Evolutionary conservation across 2,329 filamentous ascomycete species (phyloP).

Genomic region (Atkinsonella hypoxylon): DNA sequence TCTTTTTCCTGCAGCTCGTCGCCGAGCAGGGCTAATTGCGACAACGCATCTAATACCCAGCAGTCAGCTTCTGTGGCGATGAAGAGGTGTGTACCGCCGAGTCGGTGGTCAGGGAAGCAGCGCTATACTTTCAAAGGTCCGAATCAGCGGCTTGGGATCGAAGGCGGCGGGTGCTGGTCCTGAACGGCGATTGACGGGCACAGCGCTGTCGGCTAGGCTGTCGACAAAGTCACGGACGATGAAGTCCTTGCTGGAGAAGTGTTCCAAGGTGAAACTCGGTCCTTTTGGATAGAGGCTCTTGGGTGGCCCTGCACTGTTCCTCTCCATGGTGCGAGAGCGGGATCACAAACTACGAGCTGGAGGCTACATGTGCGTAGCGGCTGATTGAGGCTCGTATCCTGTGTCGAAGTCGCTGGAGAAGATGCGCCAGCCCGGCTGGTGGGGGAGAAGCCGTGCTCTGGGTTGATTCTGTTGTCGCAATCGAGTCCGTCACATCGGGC

Average conservation of each 20-base stretch:
- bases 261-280: slow-evolving; percentile 76
- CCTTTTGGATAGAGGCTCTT: slow-evolving; percentile 65
- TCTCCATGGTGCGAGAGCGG: slow-evolving; percentile 26
- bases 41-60: slow-evolving; percentile 40
- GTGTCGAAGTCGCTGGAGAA: not conserved
- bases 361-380: slow-evolving; percentile 20
- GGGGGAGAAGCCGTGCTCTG: not conserved
- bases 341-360: slow-evolving; percentile 10
- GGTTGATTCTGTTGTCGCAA: not conserved
- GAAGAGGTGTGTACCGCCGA: not conserved
- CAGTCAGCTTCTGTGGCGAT: not conserved
- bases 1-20: slow-evolving; percentile 84
- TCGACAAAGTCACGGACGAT: slow-evolving; percentile 98
- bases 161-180: slow-evolving; percentile 54
- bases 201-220: slow-evolving; percentile 72
- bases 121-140: slow-evolving; percentile 69
- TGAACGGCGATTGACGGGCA: slow-evolving; percentile 70
- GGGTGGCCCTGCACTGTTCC: slow-evolving; percentile 32
- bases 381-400: not conserved
- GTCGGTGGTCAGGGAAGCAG: not conserved
- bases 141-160: slow-evolving; percentile 92
- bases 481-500: not conserved
- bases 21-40: slow-evolving; percentile 56
- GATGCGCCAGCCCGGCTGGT: not conserved
- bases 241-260: slow-evolving; percentile 83